Conservation (phyloP, 768 basidiomycete genomes). For the Termitomyces sp. region DNA sequence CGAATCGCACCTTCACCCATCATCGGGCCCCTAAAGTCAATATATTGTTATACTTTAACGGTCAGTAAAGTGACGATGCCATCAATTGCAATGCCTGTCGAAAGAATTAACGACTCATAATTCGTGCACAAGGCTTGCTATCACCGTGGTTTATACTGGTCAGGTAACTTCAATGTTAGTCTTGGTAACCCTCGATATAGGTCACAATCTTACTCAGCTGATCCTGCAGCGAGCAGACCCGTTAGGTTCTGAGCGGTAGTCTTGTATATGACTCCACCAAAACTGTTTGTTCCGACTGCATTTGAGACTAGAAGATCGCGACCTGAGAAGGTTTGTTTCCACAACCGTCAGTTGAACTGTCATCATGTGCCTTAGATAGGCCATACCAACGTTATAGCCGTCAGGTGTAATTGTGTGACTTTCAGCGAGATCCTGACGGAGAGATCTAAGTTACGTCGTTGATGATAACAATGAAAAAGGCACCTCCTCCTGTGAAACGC, state of each 20-base stretch:
- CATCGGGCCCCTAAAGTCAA: not conserved
- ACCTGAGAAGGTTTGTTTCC: slow-evolving; percentile 11
- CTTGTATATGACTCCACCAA: slow-evolving; percentile 39
- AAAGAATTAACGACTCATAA: not conserved
- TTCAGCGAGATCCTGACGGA: slow-evolving; percentile 20
- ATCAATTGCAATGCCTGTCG: slow-evolving; percentile 51
- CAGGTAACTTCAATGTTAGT: not conserved
- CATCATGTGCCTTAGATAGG: not conserved
- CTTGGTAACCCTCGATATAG: not conserved
- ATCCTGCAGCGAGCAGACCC: slow-evolving; percentile 49
- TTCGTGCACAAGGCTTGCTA: not conserved
- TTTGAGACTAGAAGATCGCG: slow-evolving; percentile 21
- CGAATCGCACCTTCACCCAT: not conserved
- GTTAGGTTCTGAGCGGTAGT: slow-evolving; percentile 42
- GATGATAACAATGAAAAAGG: not conserved
- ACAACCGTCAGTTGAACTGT: not conserved
- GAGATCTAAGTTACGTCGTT: not conserved
- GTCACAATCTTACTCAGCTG: slow-evolving; percentile 28
- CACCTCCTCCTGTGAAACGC: slow-evolving; percentile 32
- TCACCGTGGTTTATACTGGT: slow-evolving; percentile 30
- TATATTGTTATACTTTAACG: slow-evolving; percentile 29
- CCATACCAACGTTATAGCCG: slow-evolving; percentile 28
- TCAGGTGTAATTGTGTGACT: slow-evolving; percentile 26
- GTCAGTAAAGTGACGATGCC: slow-evolving; percentile 52
- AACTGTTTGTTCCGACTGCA: slow-evolving; percentile 28